Conservation (phyloP, 78 protist species). For the Planoprotostelium fungivorum region DNA sequence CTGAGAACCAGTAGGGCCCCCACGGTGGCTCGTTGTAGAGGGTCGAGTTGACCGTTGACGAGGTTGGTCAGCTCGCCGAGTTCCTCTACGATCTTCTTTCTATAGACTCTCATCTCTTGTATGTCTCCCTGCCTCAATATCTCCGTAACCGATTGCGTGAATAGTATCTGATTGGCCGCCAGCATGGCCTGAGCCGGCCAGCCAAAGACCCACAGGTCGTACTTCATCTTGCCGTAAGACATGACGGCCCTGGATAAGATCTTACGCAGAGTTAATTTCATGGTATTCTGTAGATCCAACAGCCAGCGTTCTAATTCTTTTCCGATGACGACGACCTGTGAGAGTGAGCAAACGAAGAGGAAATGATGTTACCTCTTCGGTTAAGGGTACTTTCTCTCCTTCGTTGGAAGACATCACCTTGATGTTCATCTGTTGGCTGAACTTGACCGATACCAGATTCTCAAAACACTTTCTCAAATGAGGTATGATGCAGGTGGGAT, state of each 20-base stretch:
- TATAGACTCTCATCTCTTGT: slow-evolving; percentile 12
- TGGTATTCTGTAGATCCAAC: slow-evolving; percentile 43
- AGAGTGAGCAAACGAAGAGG: slow-evolving; percentile 58
- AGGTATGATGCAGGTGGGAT: slow-evolving; percentile 71
- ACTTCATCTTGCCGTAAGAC: background rate
- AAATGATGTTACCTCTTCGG: slow-evolving; percentile 46
- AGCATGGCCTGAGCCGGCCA: slow-evolving; percentile 74
- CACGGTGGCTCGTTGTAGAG: slow-evolving; percentile 69
- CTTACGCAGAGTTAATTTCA: slow-evolving; percentile 21
- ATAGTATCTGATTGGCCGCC: slow-evolving; percentile 61
- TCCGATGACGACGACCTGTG: slow-evolving; percentile 46
- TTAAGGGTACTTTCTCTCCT: slow-evolving; percentile 83
- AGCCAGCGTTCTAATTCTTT: slow-evolving; percentile 82
- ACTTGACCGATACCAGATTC: slow-evolving; percentile 62
- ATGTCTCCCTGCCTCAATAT: slow-evolving; percentile 9
- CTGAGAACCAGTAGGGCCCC: slow-evolving; percentile 89
- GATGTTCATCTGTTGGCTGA: slow-evolving; percentile 33
- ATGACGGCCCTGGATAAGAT: background rate
- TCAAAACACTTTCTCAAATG: slow-evolving; percentile 96
- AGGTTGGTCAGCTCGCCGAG: slow-evolving; percentile 70
- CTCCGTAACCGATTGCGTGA: slow-evolving; percentile 66
- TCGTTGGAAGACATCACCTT: slow-evolving; percentile 75
- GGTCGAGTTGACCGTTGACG: slow-evolving; percentile 54
- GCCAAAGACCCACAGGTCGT: slow-evolving; percentile 58
- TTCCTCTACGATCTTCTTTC: slow-evolving; percentile 37